Evolutionary conservation across 2,329 filamentous ascomycete species (phyloP).

Genomic region (Periconia sp.): DNA sequence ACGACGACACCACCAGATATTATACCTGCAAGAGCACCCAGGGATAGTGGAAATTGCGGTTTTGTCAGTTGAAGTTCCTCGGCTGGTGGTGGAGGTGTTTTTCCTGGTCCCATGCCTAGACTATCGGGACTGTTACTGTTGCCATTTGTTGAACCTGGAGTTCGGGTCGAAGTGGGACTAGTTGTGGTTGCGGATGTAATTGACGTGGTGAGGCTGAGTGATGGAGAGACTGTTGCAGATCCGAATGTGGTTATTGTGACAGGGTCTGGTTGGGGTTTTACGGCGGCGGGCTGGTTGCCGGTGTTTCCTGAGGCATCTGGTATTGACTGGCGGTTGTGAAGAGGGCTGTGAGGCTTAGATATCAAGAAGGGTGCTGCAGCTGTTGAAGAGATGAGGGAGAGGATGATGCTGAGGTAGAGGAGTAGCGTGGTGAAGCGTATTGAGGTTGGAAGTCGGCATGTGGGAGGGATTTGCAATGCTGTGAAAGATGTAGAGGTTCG

Average conservation of each 20-base stretch:
- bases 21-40: constrained; percentile 23
- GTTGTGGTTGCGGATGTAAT: constrained; percentile 2
- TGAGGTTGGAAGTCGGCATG: constrained; percentile 16
- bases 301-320: constrained; percentile 27
- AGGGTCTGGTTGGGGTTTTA: constrained; percentile 13
- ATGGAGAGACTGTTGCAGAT: too few relatives aligned
- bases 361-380: constrained; percentile 12
- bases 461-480: constrained; percentile 5
- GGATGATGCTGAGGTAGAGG: constrained; percentile 6
- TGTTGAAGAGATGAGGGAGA: constrained; percentile 10
- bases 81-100: neutral
- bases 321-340: constrained; percentile 25
- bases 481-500: neutral
- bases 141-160: neutral
- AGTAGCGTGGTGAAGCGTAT: constrained; percentile 13
- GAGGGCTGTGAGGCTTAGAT: constrained; percentile 1
- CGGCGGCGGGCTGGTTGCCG: constrained; percentile 21
- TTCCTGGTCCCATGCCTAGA: too few relatives aligned
- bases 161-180: neutral
- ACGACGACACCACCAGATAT: constrained; percentile 12
- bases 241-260: neutral
- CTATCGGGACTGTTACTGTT: constrained; percentile 9
- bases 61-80: neutral
- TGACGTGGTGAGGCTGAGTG: constrained; percentile 2
- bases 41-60: constrained; percentile 10